Evolutionary conservation across 148 eudicot genomes (phyloP), one percentile per base, ranked within the genome.

Genomic region (Rhododendron simsii): DNA sequence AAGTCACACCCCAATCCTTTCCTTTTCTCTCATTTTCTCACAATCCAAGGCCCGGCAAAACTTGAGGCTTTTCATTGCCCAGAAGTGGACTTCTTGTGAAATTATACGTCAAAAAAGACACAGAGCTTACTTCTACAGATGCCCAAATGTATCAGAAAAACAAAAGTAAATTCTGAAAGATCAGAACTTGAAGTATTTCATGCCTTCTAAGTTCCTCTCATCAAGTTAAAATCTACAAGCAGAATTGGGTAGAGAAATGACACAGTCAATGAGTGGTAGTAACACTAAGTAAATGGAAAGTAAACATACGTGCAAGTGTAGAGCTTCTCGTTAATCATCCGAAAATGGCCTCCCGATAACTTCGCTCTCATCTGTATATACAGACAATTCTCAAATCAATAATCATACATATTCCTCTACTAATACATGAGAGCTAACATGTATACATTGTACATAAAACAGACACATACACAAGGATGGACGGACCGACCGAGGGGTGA

Each of bases 311-410:
- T 90, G 96, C 97, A 96, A 89, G 99, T 96, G 88, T 96, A 96
- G 74, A 96, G 99, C 92, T 94, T 96, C 93, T 96, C 99, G 84
- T 96, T 96, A 48, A 96, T 89, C 99, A 96, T 96, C 84, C 99
- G 91, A 80, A 96, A 96, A 89, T 95, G 96, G 8, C 99, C 97
- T 63, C 97, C 99, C 5, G 99, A 87, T 86, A 96, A 87, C 90
- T 90, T 94, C 2, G 97, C 98, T 87, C 91, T 95, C 98, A 94
- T 94, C 99, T 96, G 89, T 82, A 84, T 3, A 78, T 26, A 81
- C 61, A 76, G 14, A 51, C 55, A 51, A 41, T 35, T 26, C 10
- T 26, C 28, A 3, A n/a, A 47, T 39, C 47, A 81, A 77, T 35
- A 11, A 3, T 7, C 5, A 65, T 65, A 3, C 21, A 65, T 51